Base-by-base conservation (phyloP, 2,329 filamentous ascomycete genomes). In the Colletotrichum viniferum region DNA sequence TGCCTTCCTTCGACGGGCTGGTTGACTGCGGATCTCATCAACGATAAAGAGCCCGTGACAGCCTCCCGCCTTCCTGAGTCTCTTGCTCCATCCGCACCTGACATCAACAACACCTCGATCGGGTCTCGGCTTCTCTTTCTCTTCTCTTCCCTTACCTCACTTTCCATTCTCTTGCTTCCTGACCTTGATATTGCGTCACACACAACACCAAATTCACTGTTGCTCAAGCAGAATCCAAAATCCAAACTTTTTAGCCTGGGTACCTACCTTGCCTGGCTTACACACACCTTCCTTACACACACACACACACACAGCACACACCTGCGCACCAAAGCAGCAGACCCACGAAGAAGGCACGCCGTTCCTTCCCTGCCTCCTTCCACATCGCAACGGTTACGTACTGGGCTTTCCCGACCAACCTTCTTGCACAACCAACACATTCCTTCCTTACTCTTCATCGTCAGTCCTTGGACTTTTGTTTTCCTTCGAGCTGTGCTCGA, bases 361-460 rank as follows among this genome's bases (percentile, higher is more conserved):
- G 69, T 73, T 73, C 73, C 73, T 73, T 73, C 62, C 71, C 73
- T 73, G 73, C 73, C 73, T 73, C 73, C 66, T 69, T 75, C 48
- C 10, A 73, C 48, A 58, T 55, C 52, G 34, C 69, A 73, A 73
- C 73, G 28, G 58, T 64, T 73, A 75, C 69, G 63, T 75, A 67
- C 63, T 63, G 30, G 30, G 63, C 64, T 55, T 68, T 64, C 26
- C 34, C 58, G 70, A 76, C 73, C 73, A 76, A 61, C 73, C 73
- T 76, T 70, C 30, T 76, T 73, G 48, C 43, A 69, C 69, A 64
- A 63, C 58, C 38, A n/a, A 68, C 69, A 64, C 73, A 76, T 76
- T 76, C 73, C 73, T 76, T 76, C 56, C 38, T 52, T 52, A 7
- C 12, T 26, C 62, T 73, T 68, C 58, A 68, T 56, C 28, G 63